Conservation (phyloP, 2,329 filamentous ascomycete genomes). For the Amauroascus verrucosus region DNA sequence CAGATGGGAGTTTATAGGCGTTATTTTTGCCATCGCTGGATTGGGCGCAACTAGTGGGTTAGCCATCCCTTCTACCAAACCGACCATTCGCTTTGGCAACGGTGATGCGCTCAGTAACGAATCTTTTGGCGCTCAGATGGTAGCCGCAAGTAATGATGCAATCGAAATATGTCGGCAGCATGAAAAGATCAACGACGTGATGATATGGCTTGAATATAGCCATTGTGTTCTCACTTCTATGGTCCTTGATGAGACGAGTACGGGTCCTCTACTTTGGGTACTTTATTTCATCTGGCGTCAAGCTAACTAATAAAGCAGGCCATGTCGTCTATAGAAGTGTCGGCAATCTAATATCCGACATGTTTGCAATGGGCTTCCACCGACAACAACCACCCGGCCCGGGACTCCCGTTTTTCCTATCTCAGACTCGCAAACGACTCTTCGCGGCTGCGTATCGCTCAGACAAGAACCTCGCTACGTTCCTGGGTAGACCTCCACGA, state of each 20-base stretch:
- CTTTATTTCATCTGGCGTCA: not conserved
- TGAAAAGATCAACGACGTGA: constrained; percentile 15
- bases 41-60: constrained; percentile 5
- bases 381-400: constrained; percentile 10
- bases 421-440: constrained; percentile 21
- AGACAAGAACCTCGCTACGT: constrained; percentile 25
- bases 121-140: constrained; percentile 18
- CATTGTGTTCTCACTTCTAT: constrained; percentile 17
- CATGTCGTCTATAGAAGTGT: constrained; percentile 16
- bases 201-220: constrained; percentile 18
- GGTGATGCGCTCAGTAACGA: constrained; percentile 10
- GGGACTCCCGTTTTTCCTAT: constrained; percentile 22
- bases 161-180: constrained; percentile 16
- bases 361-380: constrained; percentile 16
- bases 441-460: constrained; percentile 22
- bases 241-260: constrained; percentile 16
- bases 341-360: constrained; percentile 17
- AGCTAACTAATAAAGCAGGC: constrained; percentile 14
- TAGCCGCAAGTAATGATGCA: constrained; percentile 17
- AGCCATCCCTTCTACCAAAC: not conserved
- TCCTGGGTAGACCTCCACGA: constrained; percentile 24
- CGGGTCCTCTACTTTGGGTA: not conserved
- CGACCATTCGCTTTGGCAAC: constrained; percentile 7
- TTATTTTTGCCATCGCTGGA: constrained; percentile 19
- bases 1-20: constrained; percentile 22